Conservation (phyloP, 1,284 basidiomycete species). For the Clitocybe nebularis region DNA sequence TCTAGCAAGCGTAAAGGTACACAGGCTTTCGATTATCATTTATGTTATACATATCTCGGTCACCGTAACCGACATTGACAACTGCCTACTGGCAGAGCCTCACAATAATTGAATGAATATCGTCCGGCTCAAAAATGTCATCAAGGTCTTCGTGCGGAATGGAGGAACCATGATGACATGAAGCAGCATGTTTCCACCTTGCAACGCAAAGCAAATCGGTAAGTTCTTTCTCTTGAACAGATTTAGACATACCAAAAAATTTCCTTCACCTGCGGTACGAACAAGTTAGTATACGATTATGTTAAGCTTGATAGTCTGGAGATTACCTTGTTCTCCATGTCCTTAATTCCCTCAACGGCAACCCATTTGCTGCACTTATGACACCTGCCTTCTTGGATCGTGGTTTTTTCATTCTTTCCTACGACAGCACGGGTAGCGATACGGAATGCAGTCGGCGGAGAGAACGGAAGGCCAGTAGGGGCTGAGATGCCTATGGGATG, state of each 20-base stretch:
- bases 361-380: slow-evolving; percentile 75
- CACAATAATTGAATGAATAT: slow-evolving; percentile 23
- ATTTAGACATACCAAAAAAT: slow-evolving; percentile 56
- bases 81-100: no score
- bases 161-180: slow-evolving; percentile 59
- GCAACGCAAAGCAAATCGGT: not conserved
- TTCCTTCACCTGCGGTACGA: slow-evolving; percentile 55
- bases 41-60: no score
- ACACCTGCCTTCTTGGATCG: slow-evolving; percentile 67
- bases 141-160: slow-evolving; percentile 43
- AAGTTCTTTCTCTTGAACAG: no score
- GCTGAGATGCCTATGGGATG: slow-evolving; percentile 53
- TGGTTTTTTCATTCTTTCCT: slow-evolving; percentile 54
- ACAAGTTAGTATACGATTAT: no score
- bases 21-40: no score
- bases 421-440: slow-evolving; percentile 37
- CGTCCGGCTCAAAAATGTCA: slow-evolving; percentile 44
- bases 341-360: slow-evolving; percentile 65
- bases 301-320: no score
- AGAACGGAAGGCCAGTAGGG: slow-evolving; percentile 61
- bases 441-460: slow-evolving; percentile 68
- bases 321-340: slow-evolving; percentile 59
- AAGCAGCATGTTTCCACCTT: slow-evolving; percentile 80
- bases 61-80: no score
- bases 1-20: no score